phyloP scores from a whole-genome alignment of 108 stramenopile species.

The Cyclostephanos tholiformis region DNA sequence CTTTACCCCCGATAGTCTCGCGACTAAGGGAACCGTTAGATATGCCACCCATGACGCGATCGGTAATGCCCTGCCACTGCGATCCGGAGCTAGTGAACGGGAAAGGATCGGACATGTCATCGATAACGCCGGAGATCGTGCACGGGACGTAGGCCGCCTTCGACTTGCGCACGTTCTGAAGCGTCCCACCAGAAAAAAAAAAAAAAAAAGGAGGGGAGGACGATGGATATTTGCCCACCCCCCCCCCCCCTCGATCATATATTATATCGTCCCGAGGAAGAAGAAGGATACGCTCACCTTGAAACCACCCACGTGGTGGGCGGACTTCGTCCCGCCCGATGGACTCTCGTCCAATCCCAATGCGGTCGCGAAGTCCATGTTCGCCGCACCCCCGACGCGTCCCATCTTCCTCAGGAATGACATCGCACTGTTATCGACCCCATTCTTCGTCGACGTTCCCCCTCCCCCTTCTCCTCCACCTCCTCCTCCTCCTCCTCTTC shows the following conservation, averaged over 20 bases:
- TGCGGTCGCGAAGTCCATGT: constrained; percentile 71
- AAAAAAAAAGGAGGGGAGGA: background rate
- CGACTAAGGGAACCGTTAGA: constrained; percentile 47
- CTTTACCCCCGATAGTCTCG: constrained; percentile 37
- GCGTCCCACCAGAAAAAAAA: background rate
- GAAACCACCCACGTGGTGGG: constrained; percentile 39
- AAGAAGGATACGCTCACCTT: constrained; percentile 25
- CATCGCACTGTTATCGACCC: constrained; percentile 76
- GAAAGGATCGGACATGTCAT: constrained; percentile 74
- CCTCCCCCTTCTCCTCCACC: constrained; percentile 1
- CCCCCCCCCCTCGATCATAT: background rate
- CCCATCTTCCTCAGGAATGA: constrained; percentile 70
- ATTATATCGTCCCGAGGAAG: background rate
- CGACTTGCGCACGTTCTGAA: constrained; percentile 53
- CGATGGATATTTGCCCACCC: background rate
- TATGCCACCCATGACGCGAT: constrained; percentile 74
- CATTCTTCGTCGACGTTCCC: background rate
- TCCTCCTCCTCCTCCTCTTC: no score
- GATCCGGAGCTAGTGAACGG: constrained; percentile 76
- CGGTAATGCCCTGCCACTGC: constrained; percentile 70
- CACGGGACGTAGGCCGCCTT: constrained; percentile 57
- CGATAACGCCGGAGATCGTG: constrained; percentile 63
- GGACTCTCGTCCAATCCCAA: constrained; percentile 77
- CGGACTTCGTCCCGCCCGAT: constrained; percentile 46
- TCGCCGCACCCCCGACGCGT: constrained; percentile 63